A percentile compares a stretch with the other conserved stretches of the same genome.
These are phyloP conservation scores for Claviceps capensis DNA, from an alignment of 2,329 filamentous ascomycete genomes.

Conservation along the genomic window DNA sequence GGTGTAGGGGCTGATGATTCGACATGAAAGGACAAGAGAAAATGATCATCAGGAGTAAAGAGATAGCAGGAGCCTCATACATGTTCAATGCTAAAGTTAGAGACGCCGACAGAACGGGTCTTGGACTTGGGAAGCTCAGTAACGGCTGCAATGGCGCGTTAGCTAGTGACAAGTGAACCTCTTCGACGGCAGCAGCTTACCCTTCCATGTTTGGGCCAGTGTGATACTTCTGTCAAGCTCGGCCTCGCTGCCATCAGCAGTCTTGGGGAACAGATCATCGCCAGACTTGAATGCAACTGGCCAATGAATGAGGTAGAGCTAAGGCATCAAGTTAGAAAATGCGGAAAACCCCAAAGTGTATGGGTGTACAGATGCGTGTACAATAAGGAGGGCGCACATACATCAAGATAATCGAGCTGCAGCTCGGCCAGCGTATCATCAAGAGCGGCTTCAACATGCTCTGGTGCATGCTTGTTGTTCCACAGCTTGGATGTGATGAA, in stretches of 20 bases:
- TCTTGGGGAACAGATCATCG: conserved; percentile 31
- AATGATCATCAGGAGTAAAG: not conserved
- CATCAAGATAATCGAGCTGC: conserved; percentile 43
- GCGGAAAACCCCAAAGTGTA: no score
- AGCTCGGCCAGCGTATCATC: conserved; percentile 42
- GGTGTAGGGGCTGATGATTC: not conserved
- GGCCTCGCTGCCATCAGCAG: conserved; percentile 19
- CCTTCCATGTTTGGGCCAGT: conserved; percentile 31
- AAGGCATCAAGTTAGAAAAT: not conserved
- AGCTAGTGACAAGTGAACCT: not conserved
- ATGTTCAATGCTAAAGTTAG: conserved; percentile 54
- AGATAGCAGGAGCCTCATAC: conserved; percentile 11
- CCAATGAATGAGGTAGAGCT: conserved; percentile 52
- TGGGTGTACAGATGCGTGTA: not conserved
- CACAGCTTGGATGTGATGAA: conserved; percentile 56
- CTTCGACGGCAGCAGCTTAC: conserved; percentile 8
- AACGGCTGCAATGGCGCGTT: conserved; percentile 20
- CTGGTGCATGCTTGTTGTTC: conserved; percentile 47
- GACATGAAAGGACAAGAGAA: not conserved
- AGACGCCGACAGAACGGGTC: conserved; percentile 55
- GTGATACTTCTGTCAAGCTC: conserved; percentile 30
- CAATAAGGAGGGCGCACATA: conserved; percentile 6
- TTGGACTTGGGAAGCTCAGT: conserved; percentile 46
- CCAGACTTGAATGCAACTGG: conserved; percentile 32
- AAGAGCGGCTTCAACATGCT: conserved; percentile 41